Conservation (phyloP, 2,329 filamentous ascomycete species). For the Endoconidiophora laricicola region DNA sequence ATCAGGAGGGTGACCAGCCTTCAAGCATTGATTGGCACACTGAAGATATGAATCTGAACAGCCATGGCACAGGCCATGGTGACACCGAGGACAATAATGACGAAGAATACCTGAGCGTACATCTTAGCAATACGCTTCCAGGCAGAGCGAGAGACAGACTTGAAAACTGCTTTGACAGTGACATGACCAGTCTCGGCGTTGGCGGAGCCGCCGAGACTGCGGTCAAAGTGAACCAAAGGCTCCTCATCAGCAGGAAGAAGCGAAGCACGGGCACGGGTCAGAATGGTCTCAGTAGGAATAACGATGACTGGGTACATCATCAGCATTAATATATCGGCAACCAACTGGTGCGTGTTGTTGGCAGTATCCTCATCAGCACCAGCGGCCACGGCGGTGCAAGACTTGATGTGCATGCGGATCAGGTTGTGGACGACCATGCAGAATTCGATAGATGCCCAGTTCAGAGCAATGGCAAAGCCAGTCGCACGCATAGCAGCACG, state of each 20-base stretch:
- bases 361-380: conserved; percentile 21
- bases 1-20: no score
- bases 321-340: conserved; percentile 23
- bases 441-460: conserved; percentile 41
- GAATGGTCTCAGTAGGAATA: conserved; percentile 59
- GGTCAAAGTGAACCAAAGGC: conserved; percentile 79
- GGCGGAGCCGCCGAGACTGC: conserved; percentile 63
- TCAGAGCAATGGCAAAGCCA: conserved; percentile 45
- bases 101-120: conserved; percentile 48
- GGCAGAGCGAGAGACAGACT: conserved; percentile 55
- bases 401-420: conserved; percentile 21
- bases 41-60: conserved; percentile 2
- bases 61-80: conserved; percentile 27
- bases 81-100: conserved; percentile 4
- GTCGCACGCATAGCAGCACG: conserved; percentile 50
- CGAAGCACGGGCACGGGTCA: conserved; percentile 73
- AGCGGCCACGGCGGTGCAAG: conserved; percentile 22
- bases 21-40: no score
- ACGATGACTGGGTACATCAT: conserved; percentile 34
- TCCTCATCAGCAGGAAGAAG: conserved; percentile 68
- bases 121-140: conserved; percentile 53
- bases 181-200: conserved; percentile 58
- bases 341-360: conserved; percentile 18
- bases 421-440: conserved; percentile 29
- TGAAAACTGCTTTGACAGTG: conserved; percentile 61